These are phyloP conservation scores for Phytophthora lateralis DNA, from an alignment of 352 stramenopile species.

Conservation along the genomic window DNA sequence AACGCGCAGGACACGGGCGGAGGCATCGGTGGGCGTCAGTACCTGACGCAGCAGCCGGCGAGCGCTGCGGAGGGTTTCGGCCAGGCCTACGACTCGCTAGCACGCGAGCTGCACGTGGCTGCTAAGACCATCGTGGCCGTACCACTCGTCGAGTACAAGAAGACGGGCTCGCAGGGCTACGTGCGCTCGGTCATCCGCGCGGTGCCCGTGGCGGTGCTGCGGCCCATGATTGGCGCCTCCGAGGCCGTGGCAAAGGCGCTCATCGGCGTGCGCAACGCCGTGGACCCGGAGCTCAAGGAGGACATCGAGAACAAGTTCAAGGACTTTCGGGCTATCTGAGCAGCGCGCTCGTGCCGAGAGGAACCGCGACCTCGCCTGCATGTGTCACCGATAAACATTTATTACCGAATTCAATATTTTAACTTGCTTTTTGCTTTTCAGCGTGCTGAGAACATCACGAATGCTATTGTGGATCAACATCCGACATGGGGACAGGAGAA, in stretches of 20 bases:
- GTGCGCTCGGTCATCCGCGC: constrained; percentile 89
- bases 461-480: not conserved
- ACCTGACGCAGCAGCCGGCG: constrained; percentile 80
- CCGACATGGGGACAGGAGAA: constrained; percentile 7
- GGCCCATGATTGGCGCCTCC: constrained; percentile 88
- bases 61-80: constrained; percentile 82
- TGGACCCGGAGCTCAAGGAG: constrained; percentile 89
- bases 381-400: too few species aligned
- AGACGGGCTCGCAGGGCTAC: constrained; percentile 89
- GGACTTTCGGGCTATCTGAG: constrained; percentile 68
- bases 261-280: constrained; percentile 86
- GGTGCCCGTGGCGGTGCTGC: constrained; percentile 82
- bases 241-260: constrained; percentile 87
- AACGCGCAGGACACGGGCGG: constrained; percentile 70
- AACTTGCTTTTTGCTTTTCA: too few species aligned
- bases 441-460: too few species aligned
- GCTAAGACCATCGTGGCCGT: constrained; percentile 90
- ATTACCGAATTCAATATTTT: too few species aligned
- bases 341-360: not conserved
- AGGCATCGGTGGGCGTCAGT: constrained; percentile 82
- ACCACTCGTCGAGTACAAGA: constrained; percentile 91
- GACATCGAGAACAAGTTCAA: constrained; percentile 94
- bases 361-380: too few species aligned
- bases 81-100: constrained; percentile 87
- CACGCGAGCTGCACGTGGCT: constrained; percentile 80